Evolutionary conservation across 2,329 filamentous ascomycete genomes (phyloP), one percentile per base, ranked within the genome.

Genomic region (Botrytis fragariae): DNA sequence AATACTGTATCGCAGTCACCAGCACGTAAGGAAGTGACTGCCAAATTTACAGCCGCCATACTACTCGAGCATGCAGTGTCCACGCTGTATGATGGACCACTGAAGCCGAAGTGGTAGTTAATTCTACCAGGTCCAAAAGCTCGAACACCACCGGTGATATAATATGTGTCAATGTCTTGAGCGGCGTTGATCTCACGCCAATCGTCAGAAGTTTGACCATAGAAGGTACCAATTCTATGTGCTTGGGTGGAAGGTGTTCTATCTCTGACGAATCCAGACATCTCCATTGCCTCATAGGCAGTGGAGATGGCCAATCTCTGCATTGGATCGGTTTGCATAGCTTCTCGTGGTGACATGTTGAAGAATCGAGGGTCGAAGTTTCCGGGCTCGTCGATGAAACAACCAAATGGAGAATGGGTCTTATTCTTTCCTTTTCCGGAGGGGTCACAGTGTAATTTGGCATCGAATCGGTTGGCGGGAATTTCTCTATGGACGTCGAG

Each of bases 261-360:
- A 60, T 77, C 74, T 57, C 65, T 73, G 4, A 73, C 57, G 45
- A 73, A 70, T 59, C 72, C 72, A 20, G 72, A 70, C 72, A 73
- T 73, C 37, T 72, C 44, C 57, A 57, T 68, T 25, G 77, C 92
- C 79, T 95, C 92, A 77, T 94, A 95, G 0, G 92, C 92, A 4
- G 92, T 94, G 22, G 90, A 88, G 45, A 95, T 83, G 4, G 91
- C 91, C 77, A 95, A 85, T 76, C 93, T 87, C 80, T 93, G 92
- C 87, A 93, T 93, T 0, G 93, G 93, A 80, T 95, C 92, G 1
- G 91, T 93, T 80, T 94, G 91, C 68, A 89, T 87, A 51, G 93
- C 92, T 82, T 95, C 92, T 76, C 91, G 89, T 10, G 92, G 92
- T 54, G 92, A 94, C 90, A 95, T 94, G 82, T 93, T 93, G 87